These are phyloP conservation scores for Trypanosoma boissoni DNA, from an alignment of 208 protist genomes.

Conservation along the genomic window DNA sequence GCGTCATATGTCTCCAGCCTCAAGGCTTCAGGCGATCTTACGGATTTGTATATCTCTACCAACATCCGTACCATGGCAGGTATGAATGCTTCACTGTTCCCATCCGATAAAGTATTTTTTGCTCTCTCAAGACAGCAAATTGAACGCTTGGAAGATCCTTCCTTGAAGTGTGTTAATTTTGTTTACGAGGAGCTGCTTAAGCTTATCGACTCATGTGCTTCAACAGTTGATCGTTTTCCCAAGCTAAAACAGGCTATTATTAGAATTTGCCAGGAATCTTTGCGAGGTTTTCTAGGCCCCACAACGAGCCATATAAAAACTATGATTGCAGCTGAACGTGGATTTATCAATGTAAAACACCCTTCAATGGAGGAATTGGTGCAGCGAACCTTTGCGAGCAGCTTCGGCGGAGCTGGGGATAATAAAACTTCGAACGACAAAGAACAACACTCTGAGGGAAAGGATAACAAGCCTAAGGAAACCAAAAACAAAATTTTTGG, in stretches of 20 bases:
- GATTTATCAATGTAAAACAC: constrained; percentile 97
- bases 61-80: constrained; percentile 96
- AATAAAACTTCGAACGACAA: constrained; percentile 4
- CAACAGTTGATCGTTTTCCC: constrained; percentile 85
- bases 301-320: constrained; percentile 89
- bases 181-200: constrained; percentile 96
- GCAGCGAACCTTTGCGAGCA: constrained; percentile 73
- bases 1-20: constrained; percentile 85
- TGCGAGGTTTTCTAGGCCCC: constrained; percentile 76
- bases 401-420: constrained; percentile 47
- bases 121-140: constrained; percentile 95
- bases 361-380: constrained; percentile 83
- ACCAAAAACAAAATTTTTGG: constrained; percentile 51
- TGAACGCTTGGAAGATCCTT: constrained; percentile 91
- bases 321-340: constrained; percentile 94
- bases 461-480: constrained; percentile 16
- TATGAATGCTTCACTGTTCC: constrained; percentile 95
- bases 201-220: constrained; percentile 83
- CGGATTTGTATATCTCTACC: constrained; percentile 94
- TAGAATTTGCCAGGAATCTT: constrained; percentile 80
- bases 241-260: constrained; percentile 87
- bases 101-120: constrained; percentile 97
- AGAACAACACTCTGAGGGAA: constrained; percentile 3
- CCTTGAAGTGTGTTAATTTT: constrained; percentile 93
- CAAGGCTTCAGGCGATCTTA: constrained; percentile 89